Evolutionary conservation across 2,329 filamentous ascomycete species (phyloP).

Genomic region (Sporothrix sp.): DNA sequence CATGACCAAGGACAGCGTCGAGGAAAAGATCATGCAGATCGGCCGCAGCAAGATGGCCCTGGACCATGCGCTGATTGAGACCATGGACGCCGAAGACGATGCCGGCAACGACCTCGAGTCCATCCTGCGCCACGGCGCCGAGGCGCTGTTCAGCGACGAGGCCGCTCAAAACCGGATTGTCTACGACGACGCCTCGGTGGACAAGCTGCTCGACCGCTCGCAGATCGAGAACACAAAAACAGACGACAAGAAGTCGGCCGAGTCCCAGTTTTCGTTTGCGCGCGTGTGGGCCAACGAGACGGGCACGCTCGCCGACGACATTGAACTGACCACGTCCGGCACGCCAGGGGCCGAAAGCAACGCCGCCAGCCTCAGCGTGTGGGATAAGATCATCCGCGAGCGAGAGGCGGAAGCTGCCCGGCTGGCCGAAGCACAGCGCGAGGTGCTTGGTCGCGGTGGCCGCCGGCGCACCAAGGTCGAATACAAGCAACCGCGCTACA

Average conservation of each 20-base stretch:
- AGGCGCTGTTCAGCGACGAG: conserved; percentile 73
- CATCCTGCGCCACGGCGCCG: conserved; percentile 78
- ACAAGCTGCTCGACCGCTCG: conserved; percentile 80
- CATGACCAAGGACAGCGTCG: conserved; percentile 77
- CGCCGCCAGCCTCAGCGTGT: conserved; percentile 53
- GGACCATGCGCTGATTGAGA: conserved; percentile 89
- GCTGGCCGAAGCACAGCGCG: conserved; percentile 56
- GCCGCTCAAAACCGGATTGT: conserved; percentile 61
- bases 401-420: conserved; percentile 70
- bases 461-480: conserved; percentile 51
- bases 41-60: conserved; percentile 93
- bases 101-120: conserved; percentile 72
- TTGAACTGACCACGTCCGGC: conserved; percentile 39
- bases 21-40: conserved; percentile 94
- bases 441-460: conserved; percentile 78
- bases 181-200: conserved; percentile 75
- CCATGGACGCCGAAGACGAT: conserved; percentile 76
- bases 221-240: conserved; percentile 63
- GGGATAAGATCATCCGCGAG: conserved; percentile 82
- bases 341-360: not conserved
- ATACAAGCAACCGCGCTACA: conserved; percentile 20
- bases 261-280: conserved; percentile 81
- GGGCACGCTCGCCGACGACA: conserved; percentile 52
- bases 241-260: conserved; percentile 48
- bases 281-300: conserved; percentile 85